Evolutionary conservation across 441 rosid species (phyloP).

Genomic region (Euphorbia celastroides): DNA sequence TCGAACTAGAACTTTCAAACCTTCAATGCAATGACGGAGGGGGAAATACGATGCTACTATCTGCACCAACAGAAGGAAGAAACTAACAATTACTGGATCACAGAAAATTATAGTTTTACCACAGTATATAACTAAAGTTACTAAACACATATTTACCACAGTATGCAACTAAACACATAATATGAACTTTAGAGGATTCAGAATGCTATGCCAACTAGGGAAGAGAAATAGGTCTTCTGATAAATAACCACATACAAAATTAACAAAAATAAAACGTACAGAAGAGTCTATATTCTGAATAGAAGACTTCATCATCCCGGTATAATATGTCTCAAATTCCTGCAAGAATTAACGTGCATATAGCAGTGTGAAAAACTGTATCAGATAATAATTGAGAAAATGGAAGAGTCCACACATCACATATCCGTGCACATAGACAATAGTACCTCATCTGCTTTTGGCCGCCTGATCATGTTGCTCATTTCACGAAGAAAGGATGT

Average conservation of each 20-base stretch:
- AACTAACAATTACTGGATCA: not conserved
- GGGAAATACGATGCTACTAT: conserved; percentile 89
- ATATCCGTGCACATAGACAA: conserved; percentile 12
- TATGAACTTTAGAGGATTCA: not conserved
- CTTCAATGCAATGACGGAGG: conserved; percentile 77
- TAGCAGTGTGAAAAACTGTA: not conserved
- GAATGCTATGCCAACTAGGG: too few species aligned
- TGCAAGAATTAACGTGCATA: conserved; percentile 24
- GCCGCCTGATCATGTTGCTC: conserved; percentile 66
- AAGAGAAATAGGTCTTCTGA: not conserved
- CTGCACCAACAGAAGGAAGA: conserved; percentile 32
- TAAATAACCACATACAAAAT: conserved; percentile 8
- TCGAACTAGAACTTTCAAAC: conserved; percentile 66
- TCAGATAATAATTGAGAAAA: conserved; percentile 10
- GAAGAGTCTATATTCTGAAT: conserved; percentile 58
- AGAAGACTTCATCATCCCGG: conserved; percentile 77
- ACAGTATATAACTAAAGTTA: not conserved
- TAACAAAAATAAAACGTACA: conserved; percentile 43
- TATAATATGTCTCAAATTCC: conserved; percentile 88
- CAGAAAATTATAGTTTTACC: not conserved
- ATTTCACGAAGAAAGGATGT: conserved; percentile 74
- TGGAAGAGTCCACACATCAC: conserved; percentile 1
- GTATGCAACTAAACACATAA: not conserved
- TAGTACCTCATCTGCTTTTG: conserved; percentile 77
- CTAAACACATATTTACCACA: too few species aligned